Evolutionary conservation across 768 basidiomycete species (phyloP).

Genomic region (Tubosaeta brunneosetosa): DNA sequence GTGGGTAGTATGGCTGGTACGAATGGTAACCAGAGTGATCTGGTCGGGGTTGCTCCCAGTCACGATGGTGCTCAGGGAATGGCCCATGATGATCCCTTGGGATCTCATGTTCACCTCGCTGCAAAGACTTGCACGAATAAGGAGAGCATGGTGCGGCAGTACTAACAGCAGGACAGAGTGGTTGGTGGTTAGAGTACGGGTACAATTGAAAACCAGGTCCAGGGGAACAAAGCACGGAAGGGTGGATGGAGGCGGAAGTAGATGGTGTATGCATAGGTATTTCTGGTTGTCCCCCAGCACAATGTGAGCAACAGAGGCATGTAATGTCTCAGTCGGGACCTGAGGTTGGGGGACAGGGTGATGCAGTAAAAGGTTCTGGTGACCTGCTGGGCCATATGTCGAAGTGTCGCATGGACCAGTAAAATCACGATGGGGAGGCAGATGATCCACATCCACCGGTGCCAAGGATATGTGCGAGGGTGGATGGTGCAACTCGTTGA

Average conservation of each 20-base stretch:
- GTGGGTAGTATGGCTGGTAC: conserved; percentile 29
- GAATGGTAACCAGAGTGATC: conserved; percentile 33
- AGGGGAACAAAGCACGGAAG: conserved; percentile 49
- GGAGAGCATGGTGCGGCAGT: conserved; percentile 56
- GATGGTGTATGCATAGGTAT: conserved; percentile 52
- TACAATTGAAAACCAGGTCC: conserved; percentile 46
- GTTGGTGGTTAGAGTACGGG: conserved; percentile 42
- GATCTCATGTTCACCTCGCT: conserved; percentile 47
- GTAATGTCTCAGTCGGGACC: conserved; percentile 48
- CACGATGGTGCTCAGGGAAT: conserved; percentile 42
- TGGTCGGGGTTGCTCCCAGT: conserved; percentile 48
- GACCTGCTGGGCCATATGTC: conserved; percentile 51
- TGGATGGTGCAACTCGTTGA: conserved; percentile 69
- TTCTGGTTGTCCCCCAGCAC: conserved; percentile 48
- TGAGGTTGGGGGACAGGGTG: conserved; percentile 63
- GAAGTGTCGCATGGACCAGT: conserved; percentile 41
- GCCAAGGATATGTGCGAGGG: conserved; percentile 68
- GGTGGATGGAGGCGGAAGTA: conserved; percentile 61
- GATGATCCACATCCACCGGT: conserved; percentile 70
- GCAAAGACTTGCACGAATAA: conserved; percentile 50
- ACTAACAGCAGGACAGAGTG: conserved; percentile 49
- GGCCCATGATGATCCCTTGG: conserved; percentile 58
- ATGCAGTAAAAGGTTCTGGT: conserved; percentile 57
- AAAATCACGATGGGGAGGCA: conserved; percentile 53
- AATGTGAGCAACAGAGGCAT: conserved; percentile 33